Evolutionary conservation across 169 alveolate species (phyloP), one percentile per base, ranked within the genome.

Genomic region (Babesia sp.): DNA sequence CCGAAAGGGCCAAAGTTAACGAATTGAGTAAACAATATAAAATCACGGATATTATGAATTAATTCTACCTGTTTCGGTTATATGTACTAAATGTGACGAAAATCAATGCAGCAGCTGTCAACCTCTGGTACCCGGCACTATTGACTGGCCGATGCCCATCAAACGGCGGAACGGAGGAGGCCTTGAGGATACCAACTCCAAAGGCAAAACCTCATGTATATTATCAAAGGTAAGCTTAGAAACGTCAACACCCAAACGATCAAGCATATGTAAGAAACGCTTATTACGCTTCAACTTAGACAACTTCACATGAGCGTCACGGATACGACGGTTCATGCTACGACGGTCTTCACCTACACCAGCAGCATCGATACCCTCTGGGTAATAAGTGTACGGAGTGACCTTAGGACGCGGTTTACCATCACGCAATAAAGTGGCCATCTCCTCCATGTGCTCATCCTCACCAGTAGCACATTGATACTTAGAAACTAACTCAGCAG

Each of bases 311-410:
- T 72, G 66, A 20, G 74, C 63, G 26, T 72, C 83, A 37, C 54
- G 39, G 33, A 72, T 36, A 20, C 68, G 63, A 11, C 68, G 39
- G 50, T 72, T 56, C 39, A 36, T 36, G 44, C 57, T 72, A 8
- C 58, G 29, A 34, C 55, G 39, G 41, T 53, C 72, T 29, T 44
- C 57, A 1, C 66, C 58, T 7, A 42, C 44, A 11, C 36, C 64
- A 6, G 63, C 83, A 20, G 1, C 14, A 59, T 56, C 81, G 0
- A 67, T 67, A n/a, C 86, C 86, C 66, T 77, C 86, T 9, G 79
- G 81, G 74, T 24, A 77, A 37, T 77, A 77, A 9, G 85, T 76
- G 50, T 64, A 77, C 50, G 71, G 71, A 18, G 39, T 63, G 31
- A 46, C 37, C 39, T 48, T 41, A 16, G 67, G 74, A n/a, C 68